Percentiles rank a stretch among this genome's conserved stretches.
phyloP scores from a whole-genome alignment of 2,329 filamentous ascomycete species.

The Polychaeton citri region DNA sequence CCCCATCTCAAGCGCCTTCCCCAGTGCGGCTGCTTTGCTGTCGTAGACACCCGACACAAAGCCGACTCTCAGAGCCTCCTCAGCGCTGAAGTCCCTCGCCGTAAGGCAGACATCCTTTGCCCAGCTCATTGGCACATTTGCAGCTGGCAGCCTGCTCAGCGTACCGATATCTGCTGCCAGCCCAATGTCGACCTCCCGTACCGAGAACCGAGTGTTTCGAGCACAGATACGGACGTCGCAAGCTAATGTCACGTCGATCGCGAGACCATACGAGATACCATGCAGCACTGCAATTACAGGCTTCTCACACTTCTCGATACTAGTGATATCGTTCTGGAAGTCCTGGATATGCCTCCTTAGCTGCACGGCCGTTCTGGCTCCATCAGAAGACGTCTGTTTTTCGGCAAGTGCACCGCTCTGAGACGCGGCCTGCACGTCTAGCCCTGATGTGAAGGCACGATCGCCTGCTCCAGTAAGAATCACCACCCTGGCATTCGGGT shows the following conservation, averaged over 20 bases:
- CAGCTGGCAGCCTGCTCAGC: conserved; percentile 57
- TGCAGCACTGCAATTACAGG: conserved; percentile 74
- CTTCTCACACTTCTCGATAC: conserved; percentile 79
- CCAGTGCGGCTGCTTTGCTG: conserved; percentile 47
- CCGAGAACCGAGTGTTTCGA: conserved; percentile 46
- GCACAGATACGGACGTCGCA: conserved; percentile 56
- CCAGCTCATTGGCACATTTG: conserved; percentile 59
- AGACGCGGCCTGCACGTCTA: conserved; percentile 50
- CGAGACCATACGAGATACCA: conserved; percentile 63
- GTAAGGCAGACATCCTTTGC: conserved; percentile 66
- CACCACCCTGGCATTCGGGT: conserved; percentile 61
- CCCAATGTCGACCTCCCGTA: conserved; percentile 76
- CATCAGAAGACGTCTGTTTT: conserved; percentile 6
- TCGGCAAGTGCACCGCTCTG: conserved; percentile 3
- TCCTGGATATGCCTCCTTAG: conserved; percentile 58
- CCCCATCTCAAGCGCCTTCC: conserved; percentile 50
- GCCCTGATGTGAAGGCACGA: conserved; percentile 70
- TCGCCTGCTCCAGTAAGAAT: conserved; percentile 71
- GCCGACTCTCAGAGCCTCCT: conserved; percentile 57
- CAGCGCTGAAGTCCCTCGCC: conserved; percentile 54
- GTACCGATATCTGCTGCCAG: conserved; percentile 70
- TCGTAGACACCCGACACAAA: conserved; percentile 55
- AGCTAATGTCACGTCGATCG: conserved; percentile 54
- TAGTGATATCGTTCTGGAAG: conserved; percentile 67
- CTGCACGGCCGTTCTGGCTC: conserved; percentile 15